A percentile compares a stretch with the other conserved stretches of the same genome.
These are phyloP conservation scores for Euphrasia confusa DNA, from an alignment of 257 asterid species.

Conservation along the genomic window DNA sequence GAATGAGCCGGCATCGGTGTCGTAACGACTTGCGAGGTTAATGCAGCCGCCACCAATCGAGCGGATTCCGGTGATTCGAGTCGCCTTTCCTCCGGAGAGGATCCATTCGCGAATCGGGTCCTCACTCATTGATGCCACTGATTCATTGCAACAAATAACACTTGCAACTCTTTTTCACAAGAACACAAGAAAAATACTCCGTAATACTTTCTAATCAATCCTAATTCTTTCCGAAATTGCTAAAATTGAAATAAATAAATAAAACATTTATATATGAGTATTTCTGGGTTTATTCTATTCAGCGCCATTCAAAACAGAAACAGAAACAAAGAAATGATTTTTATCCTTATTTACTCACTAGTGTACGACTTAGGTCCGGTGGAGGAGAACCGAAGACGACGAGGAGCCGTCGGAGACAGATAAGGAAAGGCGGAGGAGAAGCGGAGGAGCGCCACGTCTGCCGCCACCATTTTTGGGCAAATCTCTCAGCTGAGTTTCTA, in stretches of 20 bases:
- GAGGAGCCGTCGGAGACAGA: slow-evolving; percentile 26
- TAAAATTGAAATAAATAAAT: not conserved
- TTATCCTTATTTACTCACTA: slow-evolving; percentile 34
- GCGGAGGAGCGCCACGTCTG: slow-evolving; percentile 34
- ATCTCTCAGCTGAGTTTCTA: not conserved
- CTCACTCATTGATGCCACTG: slow-evolving; percentile 66
- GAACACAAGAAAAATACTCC: not conserved
- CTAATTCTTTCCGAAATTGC: slow-evolving; percentile 3
- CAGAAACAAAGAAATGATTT: not conserved
- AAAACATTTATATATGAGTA: too few relatives aligned
- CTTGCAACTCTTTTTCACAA: not conserved
- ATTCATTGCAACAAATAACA: slow-evolving; percentile 17
- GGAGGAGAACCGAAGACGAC: slow-evolving; percentile 30
- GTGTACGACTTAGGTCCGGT: slow-evolving; percentile 31
- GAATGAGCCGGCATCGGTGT: slow-evolving; percentile 80
- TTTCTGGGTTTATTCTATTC: too few relatives aligned
- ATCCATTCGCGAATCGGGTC: slow-evolving; percentile 93
- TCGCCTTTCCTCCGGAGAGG: slow-evolving; percentile 83
- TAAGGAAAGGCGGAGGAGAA: slow-evolving; percentile 39
- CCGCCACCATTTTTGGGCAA: slow-evolving; percentile 33
- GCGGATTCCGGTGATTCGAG: slow-evolving; percentile 65
- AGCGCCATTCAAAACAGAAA: not conserved
- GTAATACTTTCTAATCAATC: not conserved
- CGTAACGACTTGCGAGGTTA: slow-evolving; percentile 69
- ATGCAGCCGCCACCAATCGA: slow-evolving; percentile 95